These are phyloP conservation scores for Ramularia collo-cygni DNA, from an alignment of 2,329 filamentous ascomycete species.

Conservation along the genomic window DNA sequence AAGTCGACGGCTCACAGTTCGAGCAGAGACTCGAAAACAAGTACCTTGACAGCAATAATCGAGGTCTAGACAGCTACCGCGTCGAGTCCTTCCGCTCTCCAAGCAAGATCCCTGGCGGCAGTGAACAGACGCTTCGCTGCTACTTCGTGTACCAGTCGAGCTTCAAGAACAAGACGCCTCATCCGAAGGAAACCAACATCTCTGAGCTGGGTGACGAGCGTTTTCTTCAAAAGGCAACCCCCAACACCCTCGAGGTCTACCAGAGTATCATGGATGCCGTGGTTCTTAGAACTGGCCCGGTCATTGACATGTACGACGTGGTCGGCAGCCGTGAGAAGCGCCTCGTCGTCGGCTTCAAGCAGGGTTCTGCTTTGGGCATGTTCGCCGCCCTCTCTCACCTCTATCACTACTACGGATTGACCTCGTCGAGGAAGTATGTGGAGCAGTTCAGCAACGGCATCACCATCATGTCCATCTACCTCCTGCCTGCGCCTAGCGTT, in stretches of 20 bases:
- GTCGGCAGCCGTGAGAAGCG: constrained; percentile 87
- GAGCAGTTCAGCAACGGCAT: constrained; percentile 98
- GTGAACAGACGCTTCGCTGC: constrained; percentile 78
- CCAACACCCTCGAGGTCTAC: constrained; percentile 93
- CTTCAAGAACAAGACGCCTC: constrained; percentile 70
- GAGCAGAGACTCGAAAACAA: constrained; percentile 91
- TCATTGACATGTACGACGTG: constrained; percentile 97
- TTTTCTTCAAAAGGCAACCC: constrained; percentile 91
- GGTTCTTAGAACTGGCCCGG: constrained; percentile 77
- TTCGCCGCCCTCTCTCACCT: constrained; percentile 94
- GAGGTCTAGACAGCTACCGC: constrained; percentile 67
- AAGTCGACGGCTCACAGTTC: constrained; percentile 75
- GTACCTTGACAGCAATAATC: constrained; percentile 73
- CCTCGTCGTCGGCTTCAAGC: constrained; percentile 88
- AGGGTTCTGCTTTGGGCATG: constrained; percentile 81
- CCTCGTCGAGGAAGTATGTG: constrained; percentile 93
- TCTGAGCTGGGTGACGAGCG: constrained; percentile 88
- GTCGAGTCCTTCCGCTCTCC: constrained; percentile 96
- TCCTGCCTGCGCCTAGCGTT: constrained; percentile 62
- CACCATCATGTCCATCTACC: constrained; percentile 92
- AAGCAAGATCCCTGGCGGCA: constrained; percentile 66
- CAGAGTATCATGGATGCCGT: constrained; percentile 85
- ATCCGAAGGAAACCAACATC: constrained; percentile 73
- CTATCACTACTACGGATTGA: constrained; percentile 98
- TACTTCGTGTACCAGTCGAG: constrained; percentile 98